Evolutionary conservation across 2,329 filamentous ascomycete genomes (phyloP).

Genomic region (Nemania sp.): DNA sequence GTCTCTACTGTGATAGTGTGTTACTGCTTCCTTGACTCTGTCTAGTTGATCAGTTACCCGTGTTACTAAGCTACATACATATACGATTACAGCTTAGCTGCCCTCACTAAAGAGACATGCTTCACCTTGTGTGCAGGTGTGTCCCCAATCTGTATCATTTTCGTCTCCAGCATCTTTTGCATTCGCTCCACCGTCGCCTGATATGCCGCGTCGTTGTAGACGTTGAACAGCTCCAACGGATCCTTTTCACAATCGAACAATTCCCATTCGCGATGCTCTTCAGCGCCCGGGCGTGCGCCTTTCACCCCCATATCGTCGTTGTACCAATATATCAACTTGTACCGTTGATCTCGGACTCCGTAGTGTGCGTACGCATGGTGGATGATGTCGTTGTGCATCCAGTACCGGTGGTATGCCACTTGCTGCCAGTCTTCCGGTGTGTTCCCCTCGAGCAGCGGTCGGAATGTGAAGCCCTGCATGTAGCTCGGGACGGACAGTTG

Average conservation of each 20-base stretch:
- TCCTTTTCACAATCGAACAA: slow-evolving; percentile 65
- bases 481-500: slow-evolving; percentile 57
- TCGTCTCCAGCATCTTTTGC: slow-evolving; percentile 58
- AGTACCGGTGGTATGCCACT: slow-evolving; percentile 66
- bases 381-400: slow-evolving; percentile 66
- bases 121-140: slow-evolving; percentile 2
- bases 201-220: slow-evolving; percentile 56
- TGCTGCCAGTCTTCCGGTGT: slow-evolving; percentile 60
- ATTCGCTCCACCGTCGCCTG: slow-evolving; percentile 53
- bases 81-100: neutral
- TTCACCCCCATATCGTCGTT: slow-evolving; percentile 52
- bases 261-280: slow-evolving; percentile 64
- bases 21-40: no score
- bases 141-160: slow-evolving; percentile 56
- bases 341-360: slow-evolving; percentile 62
- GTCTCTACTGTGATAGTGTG: no score
- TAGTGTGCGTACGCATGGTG: slow-evolving; percentile 66
- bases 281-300: slow-evolving; percentile 54
- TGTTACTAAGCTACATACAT: no score
- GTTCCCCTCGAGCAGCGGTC: slow-evolving; percentile 51
- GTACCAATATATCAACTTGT: slow-evolving; percentile 70
- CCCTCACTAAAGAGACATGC: no score
- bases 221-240: slow-evolving; percentile 62
- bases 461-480: slow-evolving; percentile 63
- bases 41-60: no score